Conservation (phyloP, 2,329 filamentous ascomycete genomes). For the Alternaria atra region DNA sequence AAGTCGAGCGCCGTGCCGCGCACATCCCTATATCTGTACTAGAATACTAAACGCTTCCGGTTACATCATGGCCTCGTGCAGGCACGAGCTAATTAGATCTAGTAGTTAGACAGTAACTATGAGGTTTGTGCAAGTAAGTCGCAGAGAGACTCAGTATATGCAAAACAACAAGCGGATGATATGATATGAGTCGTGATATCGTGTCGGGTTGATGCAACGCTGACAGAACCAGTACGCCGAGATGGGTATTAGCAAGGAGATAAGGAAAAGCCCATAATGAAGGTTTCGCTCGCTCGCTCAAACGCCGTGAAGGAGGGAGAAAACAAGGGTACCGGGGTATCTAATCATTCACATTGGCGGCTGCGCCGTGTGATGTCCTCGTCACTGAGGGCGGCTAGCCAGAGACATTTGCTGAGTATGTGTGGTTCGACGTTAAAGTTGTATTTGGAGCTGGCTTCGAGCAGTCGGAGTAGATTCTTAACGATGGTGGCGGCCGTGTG, state of each 20-base stretch:
- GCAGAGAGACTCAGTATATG: slow-evolving; percentile 23
- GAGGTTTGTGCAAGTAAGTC: slow-evolving; percentile 9
- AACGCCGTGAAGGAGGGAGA: slow-evolving; percentile 14
- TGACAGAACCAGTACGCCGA: slow-evolving; percentile 13
- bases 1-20: background rate
- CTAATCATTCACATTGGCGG: slow-evolving; percentile 41
- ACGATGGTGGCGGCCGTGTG: slow-evolving; percentile 78
- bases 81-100: slow-evolving; percentile 45
- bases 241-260: slow-evolving; percentile 37
- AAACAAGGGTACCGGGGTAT: slow-evolving; percentile 13
- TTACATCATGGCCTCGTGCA: slow-evolving; percentile 11
- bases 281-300: slow-evolving; percentile 22
- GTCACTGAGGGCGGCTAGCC: slow-evolving; percentile 80
- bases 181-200: slow-evolving; percentile 36
- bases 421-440: slow-evolving; percentile 77
- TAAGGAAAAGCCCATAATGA: slow-evolving; percentile 13
- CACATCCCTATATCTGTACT: background rate
- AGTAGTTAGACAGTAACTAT: slow-evolving; percentile 6
- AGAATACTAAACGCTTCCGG: background rate
- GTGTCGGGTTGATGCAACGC: slow-evolving; percentile 33
- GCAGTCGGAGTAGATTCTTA: slow-evolving; percentile 79
- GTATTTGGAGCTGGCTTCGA: slow-evolving; percentile 81
- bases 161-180: slow-evolving; percentile 24
- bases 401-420: slow-evolving; percentile 81
- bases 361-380: slow-evolving; percentile 68